A percentile compares a stretch with the other conserved stretches of the same genome.
phyloP scores from a whole-genome alignment of 331 rosid genomes.

The Acacia pycnantha region DNA sequence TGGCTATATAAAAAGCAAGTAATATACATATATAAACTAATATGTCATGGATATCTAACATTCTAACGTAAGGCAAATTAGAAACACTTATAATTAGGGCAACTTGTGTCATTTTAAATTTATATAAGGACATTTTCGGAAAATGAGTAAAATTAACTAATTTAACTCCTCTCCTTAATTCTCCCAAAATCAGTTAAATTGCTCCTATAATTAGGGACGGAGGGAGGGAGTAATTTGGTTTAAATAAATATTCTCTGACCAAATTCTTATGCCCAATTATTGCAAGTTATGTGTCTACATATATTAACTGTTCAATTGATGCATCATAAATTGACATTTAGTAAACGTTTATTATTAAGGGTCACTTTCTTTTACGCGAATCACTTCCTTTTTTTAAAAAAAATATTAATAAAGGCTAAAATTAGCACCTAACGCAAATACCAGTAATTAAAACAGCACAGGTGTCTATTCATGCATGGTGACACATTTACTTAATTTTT shows the following conservation, averaged over 20 bases:
- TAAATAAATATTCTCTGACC: neutral
- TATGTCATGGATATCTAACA: no score
- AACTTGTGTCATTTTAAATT: no score
- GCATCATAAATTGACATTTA: neutral
- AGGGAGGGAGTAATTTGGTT: no score
- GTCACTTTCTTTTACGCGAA: neutral
- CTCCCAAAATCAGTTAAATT: no score
- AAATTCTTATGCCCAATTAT: constrained; percentile 42
- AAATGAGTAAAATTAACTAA: no score
- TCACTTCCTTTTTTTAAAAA: neutral
- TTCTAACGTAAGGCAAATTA: no score
- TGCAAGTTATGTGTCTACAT: neutral
- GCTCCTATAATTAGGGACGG: no score
- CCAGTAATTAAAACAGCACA: neutral
- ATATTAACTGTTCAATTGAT: neutral
- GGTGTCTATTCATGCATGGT: neutral
- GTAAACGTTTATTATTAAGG: neutral
- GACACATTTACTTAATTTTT: neutral
- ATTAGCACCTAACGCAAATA: neutral
- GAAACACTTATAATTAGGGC: no score
- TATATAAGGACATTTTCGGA: no score
- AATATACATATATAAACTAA: no score
- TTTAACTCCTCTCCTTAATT: no score
- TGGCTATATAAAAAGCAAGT: no score
- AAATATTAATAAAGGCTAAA: neutral